Conservation (phyloP, 352 stramenopile species). For the Thalassiosira hispida region DNA sequence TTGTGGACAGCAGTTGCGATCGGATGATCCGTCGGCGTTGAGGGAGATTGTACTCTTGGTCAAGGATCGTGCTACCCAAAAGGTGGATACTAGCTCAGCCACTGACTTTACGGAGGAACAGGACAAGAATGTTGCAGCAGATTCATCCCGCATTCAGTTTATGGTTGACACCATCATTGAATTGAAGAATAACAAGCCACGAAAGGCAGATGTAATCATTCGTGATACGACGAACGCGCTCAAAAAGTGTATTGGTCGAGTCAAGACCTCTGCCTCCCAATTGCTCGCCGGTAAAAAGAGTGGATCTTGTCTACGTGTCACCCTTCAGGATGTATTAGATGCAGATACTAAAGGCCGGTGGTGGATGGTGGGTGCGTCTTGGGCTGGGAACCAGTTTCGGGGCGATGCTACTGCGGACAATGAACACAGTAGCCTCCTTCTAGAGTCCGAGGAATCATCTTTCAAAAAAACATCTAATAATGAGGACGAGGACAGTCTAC, state of each 20-base stretch:
- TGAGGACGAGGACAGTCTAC: slow-evolving; percentile 80
- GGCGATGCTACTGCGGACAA: slow-evolving; percentile 61
- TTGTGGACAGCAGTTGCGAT: slow-evolving; percentile 72
- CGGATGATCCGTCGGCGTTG: slow-evolving; percentile 78
- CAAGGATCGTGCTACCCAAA: slow-evolving; percentile 58
- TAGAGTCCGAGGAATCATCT: slow-evolving; percentile 32
- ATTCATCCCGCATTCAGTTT: slow-evolving; percentile 75
- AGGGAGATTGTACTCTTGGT: slow-evolving; percentile 84
- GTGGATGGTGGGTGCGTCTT: slow-evolving; percentile 96
- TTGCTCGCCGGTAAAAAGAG: slow-evolving; percentile 65
- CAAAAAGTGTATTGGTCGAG: slow-evolving; percentile 92
- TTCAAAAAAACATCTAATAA: slow-evolving; percentile 50
- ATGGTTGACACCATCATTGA: slow-evolving; percentile 96
- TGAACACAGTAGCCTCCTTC: slow-evolving; percentile 25
- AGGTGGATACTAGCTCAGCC: neutral
- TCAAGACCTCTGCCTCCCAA: slow-evolving; percentile 89
- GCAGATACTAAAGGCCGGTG: slow-evolving; percentile 89
- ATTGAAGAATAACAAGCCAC: slow-evolving; percentile 94
- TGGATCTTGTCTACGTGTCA: slow-evolving; percentile 82
- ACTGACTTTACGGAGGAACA: slow-evolving; percentile 13
- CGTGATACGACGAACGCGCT: slow-evolving; percentile 86
- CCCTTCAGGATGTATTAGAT: slow-evolving; percentile 85
- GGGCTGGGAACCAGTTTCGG: slow-evolving; percentile 86
- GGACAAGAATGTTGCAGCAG: slow-evolving; percentile 21
- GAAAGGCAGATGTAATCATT: slow-evolving; percentile 85